phyloP scores from a whole-genome alignment of 2,329 filamentous ascomycete genomes.

The Fusarium ambrosium region DNA sequence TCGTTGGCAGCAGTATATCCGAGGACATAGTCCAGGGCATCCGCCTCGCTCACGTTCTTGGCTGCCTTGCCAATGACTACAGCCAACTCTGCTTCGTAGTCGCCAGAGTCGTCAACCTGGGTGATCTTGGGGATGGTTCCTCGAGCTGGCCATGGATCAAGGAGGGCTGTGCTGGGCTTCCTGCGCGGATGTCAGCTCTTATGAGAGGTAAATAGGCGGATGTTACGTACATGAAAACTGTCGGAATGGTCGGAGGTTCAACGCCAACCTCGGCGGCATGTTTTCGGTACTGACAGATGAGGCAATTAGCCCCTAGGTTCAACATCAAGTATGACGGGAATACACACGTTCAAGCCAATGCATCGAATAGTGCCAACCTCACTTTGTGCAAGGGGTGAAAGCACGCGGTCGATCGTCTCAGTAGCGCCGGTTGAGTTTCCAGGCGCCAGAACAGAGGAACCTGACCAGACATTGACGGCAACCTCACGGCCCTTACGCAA shows the following conservation, averaged over 20 bases:
- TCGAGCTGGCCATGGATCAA: conserved; percentile 66
- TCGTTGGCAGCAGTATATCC: conserved; percentile 76
- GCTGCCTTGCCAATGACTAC: conserved; percentile 66
- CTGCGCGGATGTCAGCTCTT: conserved; percentile 18
- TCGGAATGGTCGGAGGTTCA: conserved; percentile 66
- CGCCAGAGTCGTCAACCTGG: conserved; percentile 65
- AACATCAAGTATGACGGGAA: background rate
- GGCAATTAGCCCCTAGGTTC: background rate
- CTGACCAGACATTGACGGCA: conserved; percentile 68
- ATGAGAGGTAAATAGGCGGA: too few species aligned
- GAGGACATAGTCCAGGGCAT: conserved; percentile 71
- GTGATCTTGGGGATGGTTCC: conserved; percentile 64
- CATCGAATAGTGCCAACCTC: conserved; percentile 69
- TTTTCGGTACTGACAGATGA: conserved; percentile 49
- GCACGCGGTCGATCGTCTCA: conserved; percentile 61
- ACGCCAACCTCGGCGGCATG: conserved; percentile 64
- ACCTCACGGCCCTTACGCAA: conserved; percentile 69
- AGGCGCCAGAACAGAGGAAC: conserved; percentile 68
- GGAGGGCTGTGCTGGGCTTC: conserved; percentile 68
- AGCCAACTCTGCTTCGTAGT: conserved; percentile 72
- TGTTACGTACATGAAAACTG: conserved; percentile 64
- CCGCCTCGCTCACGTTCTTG: conserved; percentile 67
- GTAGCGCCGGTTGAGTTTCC: conserved; percentile 64
- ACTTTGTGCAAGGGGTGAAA: conserved; percentile 57
- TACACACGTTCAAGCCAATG: conserved; percentile 67